Percentiles rank a stretch among this genome's conserved stretches.
These are phyloP conservation scores for Heliamphora exappendiculata DNA, from an alignment of 148 eudicot species.

Conservation along the genomic window DNA sequence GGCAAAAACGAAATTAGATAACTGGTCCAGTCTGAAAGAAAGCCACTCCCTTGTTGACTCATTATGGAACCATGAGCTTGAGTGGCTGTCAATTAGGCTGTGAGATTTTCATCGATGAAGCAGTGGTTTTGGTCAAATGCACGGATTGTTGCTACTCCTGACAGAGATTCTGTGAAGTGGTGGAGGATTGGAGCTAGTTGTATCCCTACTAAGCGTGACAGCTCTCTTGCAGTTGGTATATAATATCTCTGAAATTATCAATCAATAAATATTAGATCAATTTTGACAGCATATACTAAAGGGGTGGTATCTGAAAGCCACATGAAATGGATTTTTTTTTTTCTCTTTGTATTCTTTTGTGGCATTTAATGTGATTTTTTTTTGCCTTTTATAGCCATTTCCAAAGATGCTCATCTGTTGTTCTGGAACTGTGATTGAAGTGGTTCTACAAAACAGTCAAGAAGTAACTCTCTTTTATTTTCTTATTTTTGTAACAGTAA, in stretches of 20 bases:
- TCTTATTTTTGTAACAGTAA: not conserved
- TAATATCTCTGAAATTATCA: constrained; percentile 41
- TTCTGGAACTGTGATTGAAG: not conserved
- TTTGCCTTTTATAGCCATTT: too few relatives aligned
- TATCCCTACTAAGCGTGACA: constrained; percentile 43
- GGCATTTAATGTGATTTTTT: too few relatives aligned
- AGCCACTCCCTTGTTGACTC: constrained; percentile 54
- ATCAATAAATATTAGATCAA: not conserved
- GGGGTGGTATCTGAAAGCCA: not conserved
- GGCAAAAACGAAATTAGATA: constrained; percentile 43
- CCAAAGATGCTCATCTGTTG: not conserved
- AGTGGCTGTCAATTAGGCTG: constrained; percentile 28
- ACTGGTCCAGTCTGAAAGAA: constrained; percentile 42
- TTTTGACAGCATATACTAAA: not conserved
- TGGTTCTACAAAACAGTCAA: not conserved
- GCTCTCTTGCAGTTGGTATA: constrained; percentile 56
- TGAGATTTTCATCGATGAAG: constrained; percentile 29
- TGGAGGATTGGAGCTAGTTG: constrained; percentile 59
- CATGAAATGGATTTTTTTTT: not conserved
- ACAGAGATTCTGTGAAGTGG: constrained; percentile 53
- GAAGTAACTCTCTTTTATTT: not conserved
- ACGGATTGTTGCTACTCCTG: constrained; percentile 52
- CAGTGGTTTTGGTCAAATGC: constrained; percentile 46
- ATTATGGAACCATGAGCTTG: constrained; percentile 37
- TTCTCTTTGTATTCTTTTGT: not conserved